phyloP scores from a whole-genome alignment of 2,329 filamentous ascomycete species.

The Cytospora chrysosperma region DNA sequence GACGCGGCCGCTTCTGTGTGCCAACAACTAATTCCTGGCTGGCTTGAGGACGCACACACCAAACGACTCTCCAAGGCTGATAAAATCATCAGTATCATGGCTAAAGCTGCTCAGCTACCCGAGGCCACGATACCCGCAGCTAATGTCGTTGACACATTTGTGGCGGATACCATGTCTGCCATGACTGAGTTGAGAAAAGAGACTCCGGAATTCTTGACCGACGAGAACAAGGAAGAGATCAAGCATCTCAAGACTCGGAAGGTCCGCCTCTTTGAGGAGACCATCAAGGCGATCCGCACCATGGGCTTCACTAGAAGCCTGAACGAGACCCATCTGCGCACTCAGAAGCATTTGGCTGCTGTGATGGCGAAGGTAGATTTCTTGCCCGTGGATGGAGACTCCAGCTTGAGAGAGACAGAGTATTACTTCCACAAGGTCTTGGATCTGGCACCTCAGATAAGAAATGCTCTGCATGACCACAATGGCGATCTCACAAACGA shows the following conservation, averaged over 20 bases:
- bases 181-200: conserved; percentile 76
- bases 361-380: conserved; percentile 62
- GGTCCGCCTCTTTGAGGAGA: conserved; percentile 85
- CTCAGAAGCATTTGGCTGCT: conserved; percentile 68
- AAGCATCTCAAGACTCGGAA: conserved; percentile 92
- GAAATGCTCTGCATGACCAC: conserved; percentile 68
- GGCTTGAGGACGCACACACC: conserved; percentile 41
- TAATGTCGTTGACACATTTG: conserved; percentile 63
- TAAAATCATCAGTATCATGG: conserved; percentile 74
- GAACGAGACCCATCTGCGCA: conserved; percentile 67
- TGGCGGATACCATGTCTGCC: conserved; percentile 64
- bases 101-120: conserved; percentile 55
- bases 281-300: conserved; percentile 73
- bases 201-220: conserved; percentile 76
- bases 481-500: conserved; percentile 81
- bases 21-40: conserved; percentile 37
- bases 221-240: conserved; percentile 80
- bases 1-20: conserved; percentile 36
- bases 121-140: conserved; percentile 55
- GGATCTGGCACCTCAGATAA: conserved; percentile 67
- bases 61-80: conserved; percentile 69
- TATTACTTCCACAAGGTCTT: conserved; percentile 78
- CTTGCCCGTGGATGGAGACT: conserved; percentile 35
- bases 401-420: conserved; percentile 50
- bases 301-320: conserved; percentile 92